A percentile compares a stretch with the other conserved stretches of the same genome.
phyloP scores from a whole-genome alignment of 495 filamentous ascomycete genomes.

The Penicillium arizonense region DNA sequence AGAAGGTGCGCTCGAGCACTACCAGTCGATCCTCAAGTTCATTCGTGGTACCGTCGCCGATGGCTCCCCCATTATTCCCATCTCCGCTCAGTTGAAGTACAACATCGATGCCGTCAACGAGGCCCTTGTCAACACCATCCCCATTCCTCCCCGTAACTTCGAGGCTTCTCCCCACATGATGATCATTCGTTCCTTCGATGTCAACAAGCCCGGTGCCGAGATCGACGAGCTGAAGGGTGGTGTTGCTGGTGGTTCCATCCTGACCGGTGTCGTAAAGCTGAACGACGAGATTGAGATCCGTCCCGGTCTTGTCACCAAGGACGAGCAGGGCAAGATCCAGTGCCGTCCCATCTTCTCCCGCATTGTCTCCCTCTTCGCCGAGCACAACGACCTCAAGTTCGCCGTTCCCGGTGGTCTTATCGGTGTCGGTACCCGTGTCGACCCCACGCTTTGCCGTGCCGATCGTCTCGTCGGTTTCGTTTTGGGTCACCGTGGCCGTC shows the following conservation, averaged over 20 bases:
- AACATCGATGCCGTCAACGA: conserved; percentile 99
- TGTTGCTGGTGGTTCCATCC: conserved; percentile 94
- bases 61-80: conserved; percentile 94
- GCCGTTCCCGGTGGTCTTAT: conserved; percentile 97
- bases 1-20: conserved; percentile 86
- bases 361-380: conserved; percentile 91
- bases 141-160: conserved; percentile 88
- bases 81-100: conserved; percentile 98
- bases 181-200: conserved; percentile 96
- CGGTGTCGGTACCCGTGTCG: conserved; percentile 93
- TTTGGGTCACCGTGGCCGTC: conserved; percentile 83
- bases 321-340: conserved; percentile 89
- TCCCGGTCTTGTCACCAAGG: conserved; percentile 90
- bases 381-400: conserved; percentile 96
- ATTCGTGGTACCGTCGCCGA: conserved; percentile 96
- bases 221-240: conserved; percentile 98
- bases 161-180: conserved; percentile 92
- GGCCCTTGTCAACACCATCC: conserved; percentile 86
- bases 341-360: conserved; percentile 96
- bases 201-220: conserved; percentile 99
- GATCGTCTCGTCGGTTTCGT: conserved; percentile 99
- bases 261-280: conserved; percentile 92
- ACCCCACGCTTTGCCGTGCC: conserved; percentile 95
- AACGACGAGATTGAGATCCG: conserved; percentile 98
- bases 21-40: conserved; percentile 95